A percentile compares a stretch with the other conserved stretches of the same genome.
Evolutionary conservation across 129 eudicot genomes (phyloP).

Genomic region (Scalesia atractyloides): DNA sequence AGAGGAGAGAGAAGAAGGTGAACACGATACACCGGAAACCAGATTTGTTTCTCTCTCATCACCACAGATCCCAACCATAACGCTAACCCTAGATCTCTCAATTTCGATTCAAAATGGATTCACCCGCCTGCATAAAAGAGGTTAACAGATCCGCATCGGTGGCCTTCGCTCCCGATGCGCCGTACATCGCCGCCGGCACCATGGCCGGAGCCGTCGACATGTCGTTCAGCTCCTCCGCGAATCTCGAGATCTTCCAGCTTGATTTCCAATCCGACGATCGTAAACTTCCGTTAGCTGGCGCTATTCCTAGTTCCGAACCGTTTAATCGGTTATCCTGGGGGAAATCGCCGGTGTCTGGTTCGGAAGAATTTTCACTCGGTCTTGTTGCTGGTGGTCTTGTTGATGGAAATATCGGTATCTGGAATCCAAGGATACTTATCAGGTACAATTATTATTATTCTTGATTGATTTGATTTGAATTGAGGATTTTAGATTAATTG

Average conservation of each 20-base stretch:
- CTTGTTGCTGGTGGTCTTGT: constrained; percentile 93
- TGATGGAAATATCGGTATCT: constrained; percentile 87
- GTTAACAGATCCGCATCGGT: constrained; percentile 94
- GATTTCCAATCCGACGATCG: constrained; percentile 89
- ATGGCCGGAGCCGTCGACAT: constrained; percentile 99
- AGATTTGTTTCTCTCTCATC: constrained; percentile 29
- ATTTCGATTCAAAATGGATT: constrained; percentile 24
- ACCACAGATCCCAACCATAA: constrained; percentile 37
- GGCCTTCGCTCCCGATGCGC: constrained; percentile 88
- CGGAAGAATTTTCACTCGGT: constrained; percentile 71
- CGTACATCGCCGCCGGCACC: constrained; percentile 90
- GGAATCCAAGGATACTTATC: constrained; percentile 81
- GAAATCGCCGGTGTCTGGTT: constrained; percentile 46
- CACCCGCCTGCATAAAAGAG: constrained; percentile 68
- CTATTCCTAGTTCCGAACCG: constrained; percentile 73
- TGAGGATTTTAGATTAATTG: not conserved
- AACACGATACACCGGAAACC: constrained; percentile 8
- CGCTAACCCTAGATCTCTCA: constrained; percentile 35
- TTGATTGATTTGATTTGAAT: constrained; percentile 6
- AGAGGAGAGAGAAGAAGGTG: constrained; percentile 24
- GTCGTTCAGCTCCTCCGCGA: constrained; percentile 90
- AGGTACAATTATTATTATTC: constrained; percentile 27
- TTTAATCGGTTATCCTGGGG: constrained; percentile 94
- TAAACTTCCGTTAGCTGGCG: constrained; percentile 54
- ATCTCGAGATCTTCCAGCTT: constrained; percentile 85